These are phyloP conservation scores for Coniella vitis DNA, from an alignment of 2,329 filamentous ascomycete species.

Conservation along the genomic window DNA sequence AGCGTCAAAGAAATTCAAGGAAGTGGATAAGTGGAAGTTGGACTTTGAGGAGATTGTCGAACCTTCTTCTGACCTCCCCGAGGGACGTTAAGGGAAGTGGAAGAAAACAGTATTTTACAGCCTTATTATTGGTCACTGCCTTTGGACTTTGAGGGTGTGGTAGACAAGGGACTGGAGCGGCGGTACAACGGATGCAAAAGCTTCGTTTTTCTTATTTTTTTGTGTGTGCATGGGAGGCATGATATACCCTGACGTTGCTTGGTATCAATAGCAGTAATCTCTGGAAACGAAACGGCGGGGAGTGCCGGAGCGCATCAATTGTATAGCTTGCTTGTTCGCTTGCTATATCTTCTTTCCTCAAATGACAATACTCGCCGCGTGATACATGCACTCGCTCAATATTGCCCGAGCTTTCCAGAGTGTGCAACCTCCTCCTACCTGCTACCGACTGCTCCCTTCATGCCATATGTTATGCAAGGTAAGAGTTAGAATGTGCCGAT, in stretches of 20 bases:
- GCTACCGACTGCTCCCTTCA: no score
- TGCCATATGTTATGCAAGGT: no score
- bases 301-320: background rate
- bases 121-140: background rate
- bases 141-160: background rate
- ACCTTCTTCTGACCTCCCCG: constrained; percentile 44
- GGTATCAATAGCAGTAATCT: constrained; percentile 5
- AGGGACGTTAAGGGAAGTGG: constrained; percentile 11
- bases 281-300: background rate
- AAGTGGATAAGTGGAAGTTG: constrained; percentile 63
- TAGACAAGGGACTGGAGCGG: background rate
- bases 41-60: constrained; percentile 59
- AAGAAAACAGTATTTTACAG: background rate
- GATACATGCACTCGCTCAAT: no score
- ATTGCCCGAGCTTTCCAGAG: background rate
- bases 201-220: constrained; percentile 4
- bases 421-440: no score
- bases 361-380: no score
- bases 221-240: constrained; percentile 5
- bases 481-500: no score
- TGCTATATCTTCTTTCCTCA: background rate
- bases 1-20: constrained; percentile 57
- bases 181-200: background rate
- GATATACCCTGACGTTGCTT: constrained; percentile 5
- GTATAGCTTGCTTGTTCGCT: constrained; percentile 3